These are phyloP conservation scores for Diplocarpon rosae DNA, from an alignment of 2,329 filamentous ascomycete genomes.

Conservation along the genomic window DNA sequence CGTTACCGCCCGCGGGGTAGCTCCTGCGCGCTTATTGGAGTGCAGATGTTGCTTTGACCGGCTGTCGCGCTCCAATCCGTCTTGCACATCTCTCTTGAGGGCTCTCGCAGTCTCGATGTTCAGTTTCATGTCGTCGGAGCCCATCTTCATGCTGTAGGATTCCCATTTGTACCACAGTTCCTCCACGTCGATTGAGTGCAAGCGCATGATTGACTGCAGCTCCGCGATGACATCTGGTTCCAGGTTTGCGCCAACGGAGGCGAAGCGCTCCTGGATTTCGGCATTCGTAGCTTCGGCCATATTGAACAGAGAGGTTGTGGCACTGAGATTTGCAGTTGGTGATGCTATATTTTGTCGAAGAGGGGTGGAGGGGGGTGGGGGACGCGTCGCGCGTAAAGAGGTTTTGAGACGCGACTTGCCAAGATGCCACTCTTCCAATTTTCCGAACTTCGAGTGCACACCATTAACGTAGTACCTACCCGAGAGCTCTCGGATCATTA, in stretches of 20 bases:
- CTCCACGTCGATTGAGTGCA: constrained; percentile 71
- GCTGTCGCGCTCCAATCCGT: constrained; percentile 67
- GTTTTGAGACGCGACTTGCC: constrained; percentile 4
- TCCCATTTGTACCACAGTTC: constrained; percentile 99
- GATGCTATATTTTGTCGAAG: not conserved
- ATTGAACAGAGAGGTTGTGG: not conserved
- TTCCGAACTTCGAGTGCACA: not conserved
- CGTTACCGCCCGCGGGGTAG: constrained; percentile 49
- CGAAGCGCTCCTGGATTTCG: constrained; percentile 22
- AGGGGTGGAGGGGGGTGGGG: too few species aligned
- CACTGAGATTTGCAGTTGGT: not conserved
- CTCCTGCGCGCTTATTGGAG: constrained; percentile 50
- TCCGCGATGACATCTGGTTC: constrained; percentile 70
- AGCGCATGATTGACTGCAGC: constrained; percentile 72
- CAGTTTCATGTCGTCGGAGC: constrained; percentile 62
- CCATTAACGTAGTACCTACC: not conserved
- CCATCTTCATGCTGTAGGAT: constrained; percentile 92
- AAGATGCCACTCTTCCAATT: not conserved
- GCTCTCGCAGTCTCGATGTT: constrained; percentile 60
- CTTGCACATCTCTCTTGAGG: constrained; percentile 81
- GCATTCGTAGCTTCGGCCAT: constrained; percentile 5
- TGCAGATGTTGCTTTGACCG: constrained; percentile 54
- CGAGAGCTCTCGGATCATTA: not conserved
- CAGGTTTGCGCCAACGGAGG: constrained; percentile 31
- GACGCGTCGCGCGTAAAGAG: constrained; percentile 6